Evolutionary conservation across 768 basidiomycete species (phyloP), one percentile per base, ranked within the genome.

Genomic region (Pleurotus salmoneostramineus): DNA sequence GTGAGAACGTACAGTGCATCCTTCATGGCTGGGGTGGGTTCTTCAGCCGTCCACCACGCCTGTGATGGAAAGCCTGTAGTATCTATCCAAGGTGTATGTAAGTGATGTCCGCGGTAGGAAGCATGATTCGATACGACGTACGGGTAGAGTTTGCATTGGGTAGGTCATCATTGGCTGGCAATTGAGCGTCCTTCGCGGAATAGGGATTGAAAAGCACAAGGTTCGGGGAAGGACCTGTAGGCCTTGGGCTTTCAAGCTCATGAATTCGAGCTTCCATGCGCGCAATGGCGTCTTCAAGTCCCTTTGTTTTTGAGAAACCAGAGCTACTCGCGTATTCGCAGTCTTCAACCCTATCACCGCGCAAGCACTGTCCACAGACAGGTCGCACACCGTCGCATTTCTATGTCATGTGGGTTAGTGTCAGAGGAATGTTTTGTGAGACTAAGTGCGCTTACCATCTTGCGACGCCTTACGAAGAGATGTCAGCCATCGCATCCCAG

Each of bases 381-480:
- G 85, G 85, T 21, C 72, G 76, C 3, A 62, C 66, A 1, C 83
- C 83, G 63, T 86, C 83, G 51, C 84, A 86, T 68, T 75, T 75
- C 84, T 86, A 57, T 27, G 3, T 4, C 46, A 47, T n/a, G n/a
- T 31, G 14, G 12, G 17, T 47, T 14, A 56, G 46, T 48, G 46
- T 7, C 6, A 10, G 46, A 31, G 31, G 46, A n/a, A 5, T 21
- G 17, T 46, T 1, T 11, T 32, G 2, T 6, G n/a, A 35, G 35
- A 8, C 10, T 40, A 31, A 50, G 7, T 31, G 21, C 6, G 40
- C 56, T 2, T 31, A 56, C 56, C 43, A 56, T 56, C 31, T 56
- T 56, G 43, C 56, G 56, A 34, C 56, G 43, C 44, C 56, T 56
- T n/a, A n/a, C n/a, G n/a, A 48, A 31, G 17, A 12, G 15, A 17